Evolutionary conservation across 2,329 filamentous ascomycete species (phyloP).

Genomic region (Arthroderma sp.): DNA sequence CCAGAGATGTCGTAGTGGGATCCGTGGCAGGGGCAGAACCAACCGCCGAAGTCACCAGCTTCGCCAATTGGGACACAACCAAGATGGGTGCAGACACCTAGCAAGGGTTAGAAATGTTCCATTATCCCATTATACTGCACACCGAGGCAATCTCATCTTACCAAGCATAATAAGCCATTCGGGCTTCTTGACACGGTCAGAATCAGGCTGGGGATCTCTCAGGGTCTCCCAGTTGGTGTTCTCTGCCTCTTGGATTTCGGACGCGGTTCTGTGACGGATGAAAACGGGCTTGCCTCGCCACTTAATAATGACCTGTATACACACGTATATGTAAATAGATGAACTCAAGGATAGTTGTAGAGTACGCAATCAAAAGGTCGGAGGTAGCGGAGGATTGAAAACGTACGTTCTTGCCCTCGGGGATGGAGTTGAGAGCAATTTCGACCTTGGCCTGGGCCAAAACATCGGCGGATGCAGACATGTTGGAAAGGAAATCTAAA

Average conservation of each 20-base stretch:
- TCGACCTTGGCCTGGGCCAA: constrained; percentile 99
- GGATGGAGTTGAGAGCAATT: constrained; percentile 81
- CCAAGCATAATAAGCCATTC: constrained; percentile 99
- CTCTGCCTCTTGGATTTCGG: constrained; percentile 92
- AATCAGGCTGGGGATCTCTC: constrained; percentile 81
- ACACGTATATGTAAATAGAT: constrained; percentile 3
- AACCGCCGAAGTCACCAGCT: constrained; percentile 93
- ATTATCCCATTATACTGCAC: not conserved
- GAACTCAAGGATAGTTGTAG: not conserved
- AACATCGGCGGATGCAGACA: constrained; percentile 97
- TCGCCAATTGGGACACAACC: constrained; percentile 99
- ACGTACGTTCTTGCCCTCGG: constrained; percentile 97
- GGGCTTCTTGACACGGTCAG: constrained; percentile 90
- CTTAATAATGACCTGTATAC: constrained; percentile 81
- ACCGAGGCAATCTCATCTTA: constrained; percentile 29
- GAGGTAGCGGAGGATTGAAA: constrained; percentile 2
- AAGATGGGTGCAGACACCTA: constrained; percentile 96
- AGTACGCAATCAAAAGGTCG: constrained; percentile 3
- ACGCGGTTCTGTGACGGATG: constrained; percentile 90
- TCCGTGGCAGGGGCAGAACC: constrained; percentile 99
- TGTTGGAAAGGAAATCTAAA: constrained; percentile 97
- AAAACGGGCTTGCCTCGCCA: constrained; percentile 99
- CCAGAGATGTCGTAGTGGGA: constrained; percentile 99
- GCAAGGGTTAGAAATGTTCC: constrained; percentile 1
- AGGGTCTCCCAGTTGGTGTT: constrained; percentile 67